Evolutionary conservation across 202 grass and related monocot genomes (phyloP).

Genomic region (Dendrocalamus latiflorus): DNA sequence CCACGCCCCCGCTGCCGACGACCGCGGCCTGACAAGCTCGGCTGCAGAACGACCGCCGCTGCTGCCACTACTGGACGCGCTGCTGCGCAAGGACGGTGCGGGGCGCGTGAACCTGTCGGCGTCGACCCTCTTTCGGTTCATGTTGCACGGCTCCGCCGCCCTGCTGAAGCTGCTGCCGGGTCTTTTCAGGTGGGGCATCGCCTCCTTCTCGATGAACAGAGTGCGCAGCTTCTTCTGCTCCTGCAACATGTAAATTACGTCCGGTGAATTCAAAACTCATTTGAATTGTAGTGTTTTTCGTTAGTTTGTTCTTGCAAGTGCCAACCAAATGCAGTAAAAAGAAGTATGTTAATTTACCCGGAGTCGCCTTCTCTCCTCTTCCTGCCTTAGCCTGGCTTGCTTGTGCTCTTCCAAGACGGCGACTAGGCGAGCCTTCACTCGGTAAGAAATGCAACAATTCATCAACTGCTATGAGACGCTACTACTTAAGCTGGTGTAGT

Average conservation of each 20-base stretch:
- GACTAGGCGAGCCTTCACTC: too few relatives aligned
- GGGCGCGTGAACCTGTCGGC: conserved; percentile 11
- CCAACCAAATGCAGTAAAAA: too few relatives aligned
- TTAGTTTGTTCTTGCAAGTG: too few relatives aligned
- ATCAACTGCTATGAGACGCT: too few relatives aligned
- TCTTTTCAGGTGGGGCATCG: conserved; percentile 54
- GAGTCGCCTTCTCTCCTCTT: too few relatives aligned
- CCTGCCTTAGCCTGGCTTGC: too few relatives aligned
- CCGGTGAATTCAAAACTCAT: background rate
- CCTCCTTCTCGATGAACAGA: conserved; percentile 58
- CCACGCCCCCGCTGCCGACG: conserved; percentile 4
- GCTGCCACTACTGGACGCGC: conserved; percentile 10
- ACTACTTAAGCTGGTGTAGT: too few relatives aligned
- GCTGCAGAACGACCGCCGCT: background rate
- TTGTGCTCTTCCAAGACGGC: too few relatives aligned
- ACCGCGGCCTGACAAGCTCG: conserved; percentile 35
- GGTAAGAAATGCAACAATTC: too few relatives aligned
- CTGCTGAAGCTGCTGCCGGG: conserved; percentile 46
- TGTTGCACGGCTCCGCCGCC: conserved; percentile 21
- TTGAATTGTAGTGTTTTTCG: too few relatives aligned
- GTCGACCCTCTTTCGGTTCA: conserved; percentile 43
- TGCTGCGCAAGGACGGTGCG: conserved; percentile 42
- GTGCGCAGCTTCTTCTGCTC: conserved; percentile 71
- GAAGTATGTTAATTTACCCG: too few relatives aligned
- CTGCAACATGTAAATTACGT: conserved; percentile 4